Evolutionary conservation across 345 rosid genomes (phyloP).

Genomic region (Brassica cretica): DNA sequence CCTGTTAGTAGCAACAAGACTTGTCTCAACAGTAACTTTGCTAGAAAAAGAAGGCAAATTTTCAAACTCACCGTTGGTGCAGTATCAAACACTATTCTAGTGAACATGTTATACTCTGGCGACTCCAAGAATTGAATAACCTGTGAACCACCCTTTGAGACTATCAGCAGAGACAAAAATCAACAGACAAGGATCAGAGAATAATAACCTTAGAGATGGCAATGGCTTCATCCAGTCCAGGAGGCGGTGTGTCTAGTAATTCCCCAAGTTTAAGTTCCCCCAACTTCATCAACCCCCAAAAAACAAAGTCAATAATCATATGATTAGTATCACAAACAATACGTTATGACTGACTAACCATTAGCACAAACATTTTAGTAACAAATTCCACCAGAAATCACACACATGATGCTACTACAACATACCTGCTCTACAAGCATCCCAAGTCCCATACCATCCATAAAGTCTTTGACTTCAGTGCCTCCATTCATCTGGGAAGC

Average conservation of each 20-base stretch:
- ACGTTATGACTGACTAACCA: not conserved
- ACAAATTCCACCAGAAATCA: no score
- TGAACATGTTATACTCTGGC: conserved; percentile 80
- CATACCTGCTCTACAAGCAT: conserved; percentile 87
- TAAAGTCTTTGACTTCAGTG: conserved; percentile 83
- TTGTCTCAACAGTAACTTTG: not conserved
- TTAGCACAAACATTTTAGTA: not conserved
- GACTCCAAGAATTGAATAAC: conserved; percentile 98
- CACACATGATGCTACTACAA: not conserved
- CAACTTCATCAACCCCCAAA: conserved; percentile 48
- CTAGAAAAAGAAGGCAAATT: not conserved
- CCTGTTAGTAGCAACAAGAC: conserved; percentile 48
- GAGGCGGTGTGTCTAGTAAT: conserved; percentile 97
- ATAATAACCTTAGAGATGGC: conserved; percentile 83
- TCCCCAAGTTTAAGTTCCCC: conserved; percentile 94
- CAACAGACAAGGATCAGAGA: conserved; percentile 6
- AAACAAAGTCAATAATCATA: no score
- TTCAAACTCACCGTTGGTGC: conserved; percentile 84
- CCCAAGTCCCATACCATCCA: conserved; percentile 99
- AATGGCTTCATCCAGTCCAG: conserved; percentile 97
- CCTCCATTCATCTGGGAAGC: conserved; percentile 73
- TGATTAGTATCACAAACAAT: not conserved
- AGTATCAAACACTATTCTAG: conserved; percentile 93
- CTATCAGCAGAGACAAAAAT: conserved; percentile 24
- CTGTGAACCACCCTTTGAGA: conserved; percentile 39